Conservation (phyloP, 1,284 basidiomycete species). For the Malassezia psittaci region DNA sequence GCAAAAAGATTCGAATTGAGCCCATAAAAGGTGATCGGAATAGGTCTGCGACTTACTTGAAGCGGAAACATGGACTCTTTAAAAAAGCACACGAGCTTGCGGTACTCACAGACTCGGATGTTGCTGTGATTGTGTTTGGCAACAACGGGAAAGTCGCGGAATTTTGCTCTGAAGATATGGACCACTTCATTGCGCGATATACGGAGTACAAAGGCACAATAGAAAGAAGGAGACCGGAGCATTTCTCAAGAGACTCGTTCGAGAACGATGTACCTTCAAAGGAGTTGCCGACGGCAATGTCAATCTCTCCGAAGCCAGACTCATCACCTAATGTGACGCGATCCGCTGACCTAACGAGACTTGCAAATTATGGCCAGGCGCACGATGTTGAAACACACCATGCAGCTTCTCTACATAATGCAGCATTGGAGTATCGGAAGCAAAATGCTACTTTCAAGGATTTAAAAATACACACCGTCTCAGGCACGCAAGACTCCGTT, state of each 20-base stretch:
- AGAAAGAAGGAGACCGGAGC: conserved; percentile 7
- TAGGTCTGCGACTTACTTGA: conserved; percentile 78
- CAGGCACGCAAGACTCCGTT: not conserved
- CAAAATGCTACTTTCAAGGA: not conserved
- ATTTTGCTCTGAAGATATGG: conserved; percentile 39
- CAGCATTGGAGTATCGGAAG: no score
- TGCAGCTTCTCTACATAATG: no score
- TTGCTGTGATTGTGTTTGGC: conserved; percentile 62
- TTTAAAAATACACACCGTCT: not conserved
- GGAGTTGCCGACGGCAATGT: not conserved
- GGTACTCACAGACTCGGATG: conserved; percentile 62
- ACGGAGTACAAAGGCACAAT: conserved; percentile 22
- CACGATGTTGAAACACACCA: no score
- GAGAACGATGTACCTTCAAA: not conserved
- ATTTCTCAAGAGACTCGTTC: not conserved
- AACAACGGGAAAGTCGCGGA: conserved; percentile 40
- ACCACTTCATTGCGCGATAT: conserved; percentile 30
- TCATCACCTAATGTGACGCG: not conserved
- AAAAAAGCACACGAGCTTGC: conserved; percentile 82
- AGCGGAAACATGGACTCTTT: conserved; percentile 81
- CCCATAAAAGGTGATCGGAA: conserved; percentile 81
- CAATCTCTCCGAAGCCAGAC: not conserved
- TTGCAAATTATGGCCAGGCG: no score
- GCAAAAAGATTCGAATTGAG: conserved; percentile 79
- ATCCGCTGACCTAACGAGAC: not conserved